A percentile compares a stretch with the other conserved stretches of the same genome.
phyloP scores from a whole-genome alignment of 2,329 filamentous ascomycete species.

The Epichloe amarillans region DNA sequence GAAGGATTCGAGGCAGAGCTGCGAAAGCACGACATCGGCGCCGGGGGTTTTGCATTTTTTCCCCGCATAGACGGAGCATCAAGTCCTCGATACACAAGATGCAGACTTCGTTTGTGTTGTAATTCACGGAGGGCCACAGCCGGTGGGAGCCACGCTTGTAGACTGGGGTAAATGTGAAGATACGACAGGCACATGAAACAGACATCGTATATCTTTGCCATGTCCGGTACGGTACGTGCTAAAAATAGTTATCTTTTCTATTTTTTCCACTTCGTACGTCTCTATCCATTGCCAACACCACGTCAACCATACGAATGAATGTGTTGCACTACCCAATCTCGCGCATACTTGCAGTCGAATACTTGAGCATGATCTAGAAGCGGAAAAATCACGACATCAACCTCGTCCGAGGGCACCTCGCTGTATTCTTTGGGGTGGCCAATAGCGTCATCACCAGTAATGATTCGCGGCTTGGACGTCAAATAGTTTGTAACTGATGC shows the following conservation, averaged over 20 bases:
- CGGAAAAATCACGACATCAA: constrained; percentile 48
- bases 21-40: constrained; percentile 40
- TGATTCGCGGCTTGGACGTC: constrained; percentile 2
- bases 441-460: constrained; percentile 6
- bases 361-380: constrained; percentile 51
- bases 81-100: constrained; percentile 52
- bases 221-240: background rate
- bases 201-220: background rate
- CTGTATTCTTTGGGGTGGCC: constrained; percentile 9
- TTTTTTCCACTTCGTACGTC: background rate
- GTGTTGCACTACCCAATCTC: constrained; percentile 17
- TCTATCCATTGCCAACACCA: background rate
- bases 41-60: constrained; percentile 58
- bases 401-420: constrained; percentile 7
- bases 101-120: constrained; percentile 51
- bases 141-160: constrained; percentile 47
- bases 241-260: background rate
- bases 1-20: constrained; percentile 37
- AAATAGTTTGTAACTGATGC: constrained; percentile 45
- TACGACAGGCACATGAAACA: constrained; percentile 2
- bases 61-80: constrained; percentile 57
- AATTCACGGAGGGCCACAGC: constrained; percentile 45
- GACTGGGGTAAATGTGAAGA: constrained; percentile 44
- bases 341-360: constrained; percentile 29
- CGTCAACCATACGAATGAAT: constrained; percentile 14